phyloP scores from a whole-genome alignment of 495 filamentous ascomycete species.

The Rostrohypoxylon terebratum region DNA sequence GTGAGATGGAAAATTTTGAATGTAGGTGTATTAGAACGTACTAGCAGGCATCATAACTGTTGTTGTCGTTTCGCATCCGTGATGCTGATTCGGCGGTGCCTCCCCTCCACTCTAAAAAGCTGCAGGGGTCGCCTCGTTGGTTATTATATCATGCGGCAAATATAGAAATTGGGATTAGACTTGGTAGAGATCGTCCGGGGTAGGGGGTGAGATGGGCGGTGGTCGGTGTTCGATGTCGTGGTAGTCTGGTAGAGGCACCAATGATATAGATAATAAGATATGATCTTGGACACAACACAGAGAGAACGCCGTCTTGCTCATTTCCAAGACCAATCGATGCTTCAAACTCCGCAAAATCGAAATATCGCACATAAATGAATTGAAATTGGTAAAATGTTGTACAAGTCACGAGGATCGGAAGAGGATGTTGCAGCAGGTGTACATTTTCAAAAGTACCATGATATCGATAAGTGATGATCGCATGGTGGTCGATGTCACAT shows the following conservation, averaged over 20 bases:
- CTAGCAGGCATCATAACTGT: conserved; percentile 24
- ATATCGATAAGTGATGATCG: conserved; percentile 39
- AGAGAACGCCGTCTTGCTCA: background rate
- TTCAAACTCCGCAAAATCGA: background rate
- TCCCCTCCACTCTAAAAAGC: conserved; percentile 36
- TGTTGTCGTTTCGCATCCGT: conserved; percentile 19
- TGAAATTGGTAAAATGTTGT: conserved; percentile 5
- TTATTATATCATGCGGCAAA: conserved; percentile 38
- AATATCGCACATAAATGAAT: background rate
- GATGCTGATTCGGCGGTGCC: conserved; percentile 17
- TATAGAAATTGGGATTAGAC: conserved; percentile 15
- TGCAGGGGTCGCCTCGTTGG: conserved; percentile 37
- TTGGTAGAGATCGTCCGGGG: conserved; percentile 8
- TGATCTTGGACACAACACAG: background rate
- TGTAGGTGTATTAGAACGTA: conserved; percentile 18
- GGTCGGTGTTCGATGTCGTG: background rate
- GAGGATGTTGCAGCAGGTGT: background rate
- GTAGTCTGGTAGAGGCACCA: background rate
- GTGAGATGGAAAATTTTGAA: background rate
- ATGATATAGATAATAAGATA: too few species aligned
- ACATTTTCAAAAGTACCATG: conserved; percentile 15
- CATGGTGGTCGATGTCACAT: background rate
- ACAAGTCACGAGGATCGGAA: background rate
- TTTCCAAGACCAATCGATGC: background rate
- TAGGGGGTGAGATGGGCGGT: background rate